Evolutionary conservation across 371 early-diverging fungal genomes (phyloP), one percentile per base, ranked within the genome.

Genomic region (Mortierella sp.): DNA sequence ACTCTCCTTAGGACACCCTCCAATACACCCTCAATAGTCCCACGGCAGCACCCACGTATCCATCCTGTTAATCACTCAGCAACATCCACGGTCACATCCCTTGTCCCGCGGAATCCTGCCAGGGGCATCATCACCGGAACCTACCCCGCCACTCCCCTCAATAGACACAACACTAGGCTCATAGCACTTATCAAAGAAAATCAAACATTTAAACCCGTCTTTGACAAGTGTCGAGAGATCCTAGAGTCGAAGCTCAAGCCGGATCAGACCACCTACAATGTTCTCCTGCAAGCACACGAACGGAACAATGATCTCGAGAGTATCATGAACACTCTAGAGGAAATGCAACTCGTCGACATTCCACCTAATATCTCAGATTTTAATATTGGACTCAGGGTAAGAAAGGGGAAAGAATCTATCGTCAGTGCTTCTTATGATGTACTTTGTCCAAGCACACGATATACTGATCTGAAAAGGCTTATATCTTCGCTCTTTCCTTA

Each of bases 311-410:
- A 76, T 39, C 50, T 65, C 14, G 44, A 56, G 9, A 37, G 50
- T 30, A 64, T 76, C 17, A 41, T 70, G 37, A 50, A 30, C 0
- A 56, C 85, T 0, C 78, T 82, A 34, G 53, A 81, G 3, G 72
- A 80, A 32, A 84, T 88, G 86, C 50, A 56, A 1, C 62, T 72
- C 1, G 70, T 60, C 2, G 79, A 69, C 0, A 49, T 79, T 4
- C 11, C 44, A 3, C 81, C 84, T 8, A 68, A 70, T 1, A 49
- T 75, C 30, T 60, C 70, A 0, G 64, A 54, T 6, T 87, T 80
- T 48, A 66, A 80, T 41, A 62, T 80, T 32, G 78, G 57, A 11
- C 62, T 76, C 14, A 26, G 65, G 54, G 78, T 76, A 76, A 2
- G 49, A 6, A 19, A n/a, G n/a, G n/a, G n/a, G n/a, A n/a, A n/a